Conservation (phyloP, 257 asterid species). For the Jaltomata sinuosa region DNA sequence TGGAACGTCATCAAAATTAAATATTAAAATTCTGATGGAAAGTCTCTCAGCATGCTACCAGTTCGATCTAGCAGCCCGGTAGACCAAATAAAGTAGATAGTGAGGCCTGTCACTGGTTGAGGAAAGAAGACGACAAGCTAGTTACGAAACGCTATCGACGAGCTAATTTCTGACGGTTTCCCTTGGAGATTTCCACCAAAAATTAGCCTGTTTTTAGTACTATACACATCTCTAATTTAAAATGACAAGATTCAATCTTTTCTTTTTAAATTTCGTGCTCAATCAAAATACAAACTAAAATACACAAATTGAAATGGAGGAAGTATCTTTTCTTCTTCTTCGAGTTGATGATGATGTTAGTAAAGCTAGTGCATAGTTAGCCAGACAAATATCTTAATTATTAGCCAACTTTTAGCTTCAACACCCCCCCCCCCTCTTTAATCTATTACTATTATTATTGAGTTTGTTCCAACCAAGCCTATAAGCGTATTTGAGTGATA, state of each 20-base stretch:
- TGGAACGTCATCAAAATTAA: not conserved
- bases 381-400: not conserved
- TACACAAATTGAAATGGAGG: not conserved
- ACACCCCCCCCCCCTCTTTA: too few relatives aligned
- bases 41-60: rapidly evolving
- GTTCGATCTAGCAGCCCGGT: too few relatives aligned
- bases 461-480: not conserved
- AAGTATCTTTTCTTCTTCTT: not conserved
- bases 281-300: not conserved
- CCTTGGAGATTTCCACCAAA: not conserved
- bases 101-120: too few relatives aligned
- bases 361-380: not conserved
- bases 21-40: not conserved
- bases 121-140: too few relatives aligned
- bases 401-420: not conserved
- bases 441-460: too few relatives aligned
- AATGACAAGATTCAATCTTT: not conserved
- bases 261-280: not conserved
- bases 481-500: not conserved
- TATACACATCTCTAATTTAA: not conserved
- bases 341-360: not conserved
- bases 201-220: not conserved
- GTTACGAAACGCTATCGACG: not conserved
- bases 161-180: not conserved
- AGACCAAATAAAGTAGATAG: too few relatives aligned